Percentiles rank a stretch among this genome's conserved stretches.
These are phyloP conservation scores for Eimeria praecox DNA, from an alignment of 169 alveolate species.

Conservation along the genomic window DNA sequence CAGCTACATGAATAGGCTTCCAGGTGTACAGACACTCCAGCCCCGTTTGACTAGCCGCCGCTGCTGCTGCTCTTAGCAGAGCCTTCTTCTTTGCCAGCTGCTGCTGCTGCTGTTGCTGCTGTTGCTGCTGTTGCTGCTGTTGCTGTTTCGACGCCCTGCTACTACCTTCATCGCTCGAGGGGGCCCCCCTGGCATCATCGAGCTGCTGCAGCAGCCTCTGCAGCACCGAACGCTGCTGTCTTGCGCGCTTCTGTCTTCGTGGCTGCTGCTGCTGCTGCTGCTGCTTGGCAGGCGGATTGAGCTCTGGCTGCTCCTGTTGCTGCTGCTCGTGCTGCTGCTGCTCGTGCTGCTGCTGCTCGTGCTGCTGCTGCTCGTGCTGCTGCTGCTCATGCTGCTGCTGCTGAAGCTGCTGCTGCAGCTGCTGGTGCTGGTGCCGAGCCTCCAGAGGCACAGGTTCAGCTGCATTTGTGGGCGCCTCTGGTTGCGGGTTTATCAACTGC, in stretches of 20 bases:
- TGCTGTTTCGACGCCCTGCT: background rate
- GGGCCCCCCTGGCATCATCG: background rate
- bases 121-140: constrained; percentile 56
- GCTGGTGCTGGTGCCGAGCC: background rate
- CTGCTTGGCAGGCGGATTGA: background rate
- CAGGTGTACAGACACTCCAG: constrained; percentile 64
- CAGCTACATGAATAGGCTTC: constrained; percentile 5
- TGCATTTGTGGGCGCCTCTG: background rate
- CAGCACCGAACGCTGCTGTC: background rate
- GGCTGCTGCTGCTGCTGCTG: background rate
- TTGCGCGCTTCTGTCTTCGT: background rate
- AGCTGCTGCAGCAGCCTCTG: constrained; percentile 53
- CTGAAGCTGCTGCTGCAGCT: background rate
- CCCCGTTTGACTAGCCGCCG: background rate
- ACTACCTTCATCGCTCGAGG: background rate
- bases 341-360: background rate
- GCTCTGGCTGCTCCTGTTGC: background rate
- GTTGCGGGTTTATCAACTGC: background rate
- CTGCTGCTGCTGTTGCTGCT: constrained; percentile 16
- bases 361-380: constrained; percentile 34
- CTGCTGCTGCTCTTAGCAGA: constrained; percentile 49
- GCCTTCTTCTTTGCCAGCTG: constrained; percentile 4
- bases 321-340: constrained; percentile 19
- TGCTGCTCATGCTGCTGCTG: constrained; percentile 7
- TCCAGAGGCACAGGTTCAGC: background rate